Conservation (phyloP, 2,329 filamentous ascomycete species). For the Diaporthe batatas region DNA sequence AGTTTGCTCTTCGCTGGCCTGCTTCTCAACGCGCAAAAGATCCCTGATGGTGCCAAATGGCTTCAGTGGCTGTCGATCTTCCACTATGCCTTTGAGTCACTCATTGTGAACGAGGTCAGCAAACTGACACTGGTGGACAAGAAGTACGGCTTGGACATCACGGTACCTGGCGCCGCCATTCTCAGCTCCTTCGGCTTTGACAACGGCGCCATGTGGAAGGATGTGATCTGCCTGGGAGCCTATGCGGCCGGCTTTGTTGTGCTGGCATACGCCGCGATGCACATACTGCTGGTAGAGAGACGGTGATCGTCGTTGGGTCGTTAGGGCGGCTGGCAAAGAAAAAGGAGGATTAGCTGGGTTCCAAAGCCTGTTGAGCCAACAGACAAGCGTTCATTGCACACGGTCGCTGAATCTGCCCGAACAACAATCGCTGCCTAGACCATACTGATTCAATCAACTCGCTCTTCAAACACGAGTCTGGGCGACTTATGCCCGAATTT, state of each 20-base stretch:
- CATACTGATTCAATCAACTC: constrained; percentile 9
- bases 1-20: constrained; percentile 94
- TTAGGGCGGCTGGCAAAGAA: neutral
- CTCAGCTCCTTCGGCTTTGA: constrained; percentile 95
- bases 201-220: constrained; percentile 85
- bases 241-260: constrained; percentile 88
- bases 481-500: neutral
- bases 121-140: constrained; percentile 91
- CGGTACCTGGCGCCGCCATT: constrained; percentile 93
- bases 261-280: constrained; percentile 92
- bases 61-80: constrained; percentile 95
- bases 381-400: constrained; percentile 20
- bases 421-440: constrained; percentile 37
- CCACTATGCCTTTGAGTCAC: constrained; percentile 95
- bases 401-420: constrained; percentile 2
- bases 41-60: constrained; percentile 88
- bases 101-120: constrained; percentile 97
- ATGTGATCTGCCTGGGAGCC: constrained; percentile 83
- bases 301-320: constrained; percentile 60
- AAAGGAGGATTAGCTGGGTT: neutral
- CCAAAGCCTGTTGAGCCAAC: constrained; percentile 29
- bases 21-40: constrained; percentile 93
- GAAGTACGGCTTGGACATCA: constrained; percentile 96
- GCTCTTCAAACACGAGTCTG: constrained; percentile 24
- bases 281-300: constrained; percentile 91